Base-by-base conservation (phyloP, 805 yeast genomes). In the Ogataea sp. region DNA sequence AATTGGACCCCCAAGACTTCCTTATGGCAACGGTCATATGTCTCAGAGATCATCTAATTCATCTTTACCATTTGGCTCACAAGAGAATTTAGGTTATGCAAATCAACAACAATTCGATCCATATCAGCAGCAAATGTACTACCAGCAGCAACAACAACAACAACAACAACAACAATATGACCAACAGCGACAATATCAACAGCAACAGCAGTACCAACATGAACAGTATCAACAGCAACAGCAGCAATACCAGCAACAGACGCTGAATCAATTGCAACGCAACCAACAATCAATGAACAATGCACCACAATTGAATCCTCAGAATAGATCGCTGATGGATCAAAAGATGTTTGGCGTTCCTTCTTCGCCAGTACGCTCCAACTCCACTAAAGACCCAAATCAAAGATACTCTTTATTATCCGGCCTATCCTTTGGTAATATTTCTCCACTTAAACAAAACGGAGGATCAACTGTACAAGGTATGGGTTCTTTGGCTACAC, bases 371-470 rank as follows among this genome's bases (percentile, higher is more conserved):
- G 14, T 32, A 14, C 45, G 60, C 3, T 15, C 8, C 11, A 30
- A 16, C 8, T 30, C 33, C 8, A 16, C 8, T 15, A 17, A 6
- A 23, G 26, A 23, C 26, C 26, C 26, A 23, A 23, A 7, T 23
- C 7, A 16, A 4, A 42, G 58, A 25, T 10, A 49, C 4, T 54
- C 62, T 1, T 43, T 56, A 4, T 50, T 42, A 30, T 49, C 57
- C 2, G 50, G 57, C 1, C 40, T 56, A 5, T 49, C 53, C 3
- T 52, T 46, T 32, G 7, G 20, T 4, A 15, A 25, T 17, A 4
- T 34, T 11, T 16, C 37, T 14, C 37, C 37, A n/a, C 17, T 30
- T 4, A 34, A 17, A 18, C 5, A 20, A 18, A 21, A 8, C 15
- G 11, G n/a, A n/a, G n/a, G 37, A 34, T 25, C 27, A 15, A 9